Percentiles rank a stretch among this genome's conserved stretches.
Evolutionary conservation across 2,329 filamentous ascomycete genomes (phyloP).

Genomic region (Pseudonectria foliicola): DNA sequence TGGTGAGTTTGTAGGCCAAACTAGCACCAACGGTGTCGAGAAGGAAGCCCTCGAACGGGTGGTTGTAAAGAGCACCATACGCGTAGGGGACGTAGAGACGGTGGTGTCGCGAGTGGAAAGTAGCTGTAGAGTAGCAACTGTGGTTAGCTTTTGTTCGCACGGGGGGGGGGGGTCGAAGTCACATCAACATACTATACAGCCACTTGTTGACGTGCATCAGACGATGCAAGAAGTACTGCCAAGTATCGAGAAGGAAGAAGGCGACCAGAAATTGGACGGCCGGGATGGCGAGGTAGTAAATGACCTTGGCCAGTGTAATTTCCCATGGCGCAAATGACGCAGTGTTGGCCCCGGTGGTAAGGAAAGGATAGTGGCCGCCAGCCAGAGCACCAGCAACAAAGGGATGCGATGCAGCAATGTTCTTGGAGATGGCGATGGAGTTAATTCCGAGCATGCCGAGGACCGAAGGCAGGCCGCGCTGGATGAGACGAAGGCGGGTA

Average conservation of each 20-base stretch:
- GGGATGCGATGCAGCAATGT: constrained; percentile 62
- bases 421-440: constrained; percentile 66
- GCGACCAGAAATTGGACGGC: constrained; percentile 69
- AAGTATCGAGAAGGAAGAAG: constrained; percentile 77
- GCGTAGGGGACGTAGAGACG: constrained; percentile 96
- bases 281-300: constrained; percentile 77
- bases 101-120: constrained; percentile 92
- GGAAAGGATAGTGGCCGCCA: constrained; percentile 73
- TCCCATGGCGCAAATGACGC: constrained; percentile 84
- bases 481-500: constrained; percentile 68
- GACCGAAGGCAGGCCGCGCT: constrained; percentile 67
- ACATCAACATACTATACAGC: constrained; percentile 73
- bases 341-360: constrained; percentile 54
- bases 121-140: constrained; percentile 54
- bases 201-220: constrained; percentile 97
- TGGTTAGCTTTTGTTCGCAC: constrained; percentile 31
- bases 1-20: constrained; percentile 70
- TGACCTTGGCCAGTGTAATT: constrained; percentile 60
- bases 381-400: constrained; percentile 67
- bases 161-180: not conserved
- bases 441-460: constrained; percentile 71
- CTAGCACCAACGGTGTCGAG: constrained; percentile 86
- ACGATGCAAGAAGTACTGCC: constrained; percentile 97
- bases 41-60: constrained; percentile 88
- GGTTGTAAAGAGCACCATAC: constrained; percentile 94